These are phyloP conservation scores for Puccinia triticina DNA, from an alignment of 1,284 basidiomycete species.

Conservation along the genomic window DNA sequence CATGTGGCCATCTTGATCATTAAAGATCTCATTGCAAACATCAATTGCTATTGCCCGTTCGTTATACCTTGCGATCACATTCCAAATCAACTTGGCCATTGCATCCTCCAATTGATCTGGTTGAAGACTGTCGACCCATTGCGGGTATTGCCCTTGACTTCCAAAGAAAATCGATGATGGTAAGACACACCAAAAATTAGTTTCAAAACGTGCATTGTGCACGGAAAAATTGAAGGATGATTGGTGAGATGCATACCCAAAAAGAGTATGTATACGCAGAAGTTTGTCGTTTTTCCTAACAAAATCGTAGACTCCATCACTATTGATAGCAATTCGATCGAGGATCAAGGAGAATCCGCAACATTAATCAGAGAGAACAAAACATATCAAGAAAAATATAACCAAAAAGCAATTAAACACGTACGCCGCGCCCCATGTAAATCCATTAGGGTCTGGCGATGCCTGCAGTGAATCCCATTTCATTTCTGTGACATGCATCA, in stretches of 20 bases:
- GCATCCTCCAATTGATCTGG: neutral
- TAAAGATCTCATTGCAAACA: slow-evolving; percentile 8
- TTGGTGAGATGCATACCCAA: neutral
- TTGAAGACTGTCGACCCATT: neutral
- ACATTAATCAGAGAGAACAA: neutral
- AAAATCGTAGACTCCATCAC: neutral
- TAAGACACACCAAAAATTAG: neutral
- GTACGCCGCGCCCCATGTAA: neutral
- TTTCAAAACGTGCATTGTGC: neutral
- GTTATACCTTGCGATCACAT: neutral
- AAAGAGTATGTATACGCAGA: neutral
- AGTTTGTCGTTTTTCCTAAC: neutral
- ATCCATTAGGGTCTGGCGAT: neutral
- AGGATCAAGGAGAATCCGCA: neutral
- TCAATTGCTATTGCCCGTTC: neutral
- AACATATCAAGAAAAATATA: neutral
- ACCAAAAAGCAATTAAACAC: neutral
- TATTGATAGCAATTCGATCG: neutral
- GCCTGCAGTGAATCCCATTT: slow-evolving; percentile 3
- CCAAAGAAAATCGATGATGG: neutral
- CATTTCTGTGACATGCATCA: neutral
- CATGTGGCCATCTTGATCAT: neutral
- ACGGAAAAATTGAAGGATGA: neutral
- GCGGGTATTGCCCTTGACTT: slow-evolving; percentile 1
- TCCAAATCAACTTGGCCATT: neutral